Evolutionary conservation across 192 early-diverging fungal genomes (phyloP).

Genomic region (Gaertneriomyces sp.): DNA sequence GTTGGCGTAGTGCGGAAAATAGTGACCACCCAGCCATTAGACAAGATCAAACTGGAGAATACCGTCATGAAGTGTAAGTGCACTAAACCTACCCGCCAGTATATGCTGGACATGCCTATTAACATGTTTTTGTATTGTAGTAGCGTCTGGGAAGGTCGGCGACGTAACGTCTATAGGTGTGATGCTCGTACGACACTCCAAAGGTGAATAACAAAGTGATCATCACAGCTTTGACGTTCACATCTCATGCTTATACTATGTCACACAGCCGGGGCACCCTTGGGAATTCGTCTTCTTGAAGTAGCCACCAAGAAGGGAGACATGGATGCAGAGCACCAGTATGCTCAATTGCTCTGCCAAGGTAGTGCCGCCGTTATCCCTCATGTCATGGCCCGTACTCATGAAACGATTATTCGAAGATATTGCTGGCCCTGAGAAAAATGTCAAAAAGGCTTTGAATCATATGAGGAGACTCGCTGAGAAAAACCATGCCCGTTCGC

Average conservation of each 20-base stretch:
- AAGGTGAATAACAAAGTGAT: slow-evolving; percentile 2
- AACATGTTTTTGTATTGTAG: slow-evolving; percentile 4
- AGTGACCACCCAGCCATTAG: neutral
- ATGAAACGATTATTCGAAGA: too few species aligned
- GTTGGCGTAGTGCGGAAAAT: slow-evolving; percentile 1
- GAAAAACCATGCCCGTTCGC: slow-evolving; percentile 14
- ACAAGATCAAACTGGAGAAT: neutral
- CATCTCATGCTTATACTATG: neutral
- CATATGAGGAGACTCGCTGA: slow-evolving; percentile 12
- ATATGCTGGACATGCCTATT: neutral
- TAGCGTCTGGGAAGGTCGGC: neutral
- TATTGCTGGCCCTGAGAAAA: neutral
- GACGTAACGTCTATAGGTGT: slow-evolving; percentile 10
- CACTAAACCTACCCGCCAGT: neutral
- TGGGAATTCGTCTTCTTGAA: slow-evolving; percentile 22
- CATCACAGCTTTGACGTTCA: neutral
- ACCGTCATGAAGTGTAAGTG: neutral
- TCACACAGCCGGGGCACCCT: slow-evolving; percentile 8
- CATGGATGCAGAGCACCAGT: slow-evolving; percentile 32
- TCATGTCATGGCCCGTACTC: too few species aligned
- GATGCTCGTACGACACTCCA: slow-evolving; percentile 7
- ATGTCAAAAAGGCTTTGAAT: slow-evolving; percentile 5
- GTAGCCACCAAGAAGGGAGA: slow-evolving; percentile 18
- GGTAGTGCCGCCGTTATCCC: slow-evolving; percentile 4
- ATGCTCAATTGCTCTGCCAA: slow-evolving; percentile 22